These are phyloP conservation scores for Stygiomarasmius scandens DNA, from an alignment of 1,284 basidiomycete species.

Conservation along the genomic window DNA sequence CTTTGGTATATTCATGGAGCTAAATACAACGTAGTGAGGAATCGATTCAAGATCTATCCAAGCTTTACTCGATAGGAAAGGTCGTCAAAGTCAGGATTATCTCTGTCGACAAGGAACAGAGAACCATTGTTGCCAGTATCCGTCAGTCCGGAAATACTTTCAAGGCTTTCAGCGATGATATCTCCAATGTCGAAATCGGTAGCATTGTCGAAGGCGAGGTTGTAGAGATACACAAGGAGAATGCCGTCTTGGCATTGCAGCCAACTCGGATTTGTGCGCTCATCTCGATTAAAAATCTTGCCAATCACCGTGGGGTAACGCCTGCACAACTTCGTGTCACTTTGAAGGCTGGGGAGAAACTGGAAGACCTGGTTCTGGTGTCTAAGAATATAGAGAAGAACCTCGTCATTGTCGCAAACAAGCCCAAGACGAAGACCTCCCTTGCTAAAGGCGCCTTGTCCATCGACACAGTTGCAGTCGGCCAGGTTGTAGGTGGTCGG, in stretches of 20 bases:
- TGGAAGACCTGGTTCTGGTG: slow-evolving; percentile 84
- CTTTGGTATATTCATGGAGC: slow-evolving; percentile 9
- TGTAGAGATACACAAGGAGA: slow-evolving; percentile 82
- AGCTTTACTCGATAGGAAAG: slow-evolving; percentile 79
- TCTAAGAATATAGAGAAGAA: slow-evolving; percentile 89
- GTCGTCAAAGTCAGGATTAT: slow-evolving; percentile 88
- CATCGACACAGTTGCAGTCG: slow-evolving; percentile 67
- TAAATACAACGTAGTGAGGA: slow-evolving; percentile 54
- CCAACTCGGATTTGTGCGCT: slow-evolving; percentile 79
- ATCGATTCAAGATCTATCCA: slow-evolving; percentile 62
- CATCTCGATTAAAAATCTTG: slow-evolving; percentile 85
- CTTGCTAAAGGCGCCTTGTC: slow-evolving; percentile 56
- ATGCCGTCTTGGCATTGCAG: slow-evolving; percentile 74
- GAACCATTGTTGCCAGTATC: slow-evolving; percentile 84
- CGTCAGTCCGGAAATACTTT: slow-evolving; percentile 74
- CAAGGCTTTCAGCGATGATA: slow-evolving; percentile 55
- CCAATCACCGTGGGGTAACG: slow-evolving; percentile 74
- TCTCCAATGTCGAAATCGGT: slow-evolving; percentile 77
- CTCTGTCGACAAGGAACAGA: slow-evolving; percentile 63
- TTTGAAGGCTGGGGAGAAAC: slow-evolving; percentile 72
- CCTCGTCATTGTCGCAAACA: slow-evolving; percentile 84
- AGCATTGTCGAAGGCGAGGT: slow-evolving; percentile 73
- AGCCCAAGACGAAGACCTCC: slow-evolving; percentile 56
- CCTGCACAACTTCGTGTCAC: slow-evolving; percentile 71
- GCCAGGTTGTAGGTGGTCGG: slow-evolving; percentile 79